Evolutionary conservation across 495 filamentous ascomycete genomes (phyloP), one percentile per base, ranked within the genome.

Genomic region (Lichenothelia convexa): DNA sequence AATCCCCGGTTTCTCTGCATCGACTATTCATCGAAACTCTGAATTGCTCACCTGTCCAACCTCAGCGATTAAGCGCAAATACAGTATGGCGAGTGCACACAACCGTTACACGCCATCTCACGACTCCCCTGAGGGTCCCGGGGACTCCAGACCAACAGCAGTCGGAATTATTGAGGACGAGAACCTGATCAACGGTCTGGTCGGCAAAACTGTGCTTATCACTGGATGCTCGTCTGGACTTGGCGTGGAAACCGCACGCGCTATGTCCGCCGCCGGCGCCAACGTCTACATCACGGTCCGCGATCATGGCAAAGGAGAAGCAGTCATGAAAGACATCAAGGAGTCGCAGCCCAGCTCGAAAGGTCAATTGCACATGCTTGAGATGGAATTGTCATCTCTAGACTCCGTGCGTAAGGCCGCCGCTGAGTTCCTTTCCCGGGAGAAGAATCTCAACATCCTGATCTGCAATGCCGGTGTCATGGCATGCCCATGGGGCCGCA

Each of bases 61-160:
- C n/a, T n/a, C n/a, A n/a, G n/a, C n/a, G n/a, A n/a, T n/a, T n/a
- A n/a, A n/a, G n/a, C n/a, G n/a, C n/a, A n/a, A n/a, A n/a, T n/a
- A n/a, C n/a, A n/a, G n/a, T n/a, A n/a, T n/a, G n/a, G n/a, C n/a
- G n/a, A n/a, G n/a, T n/a, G n/a, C n/a, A n/a, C n/a, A n/a, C n/a
- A n/a, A n/a, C n/a, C n/a, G n/a, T n/a, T n/a, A n/a, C n/a, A n/a
- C n/a, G n/a, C n/a, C n/a, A n/a, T n/a, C n/a, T n/a, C n/a, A n/a
- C 45, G 40, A 34, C n/a, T 44, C 53, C 21, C 54, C 54, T 11
- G 36, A 62, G 34, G 68, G 70, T 5, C 48, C 60, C n/a, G 62
- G 65, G 2, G 69, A 75, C 49, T 48, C 53, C 11, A 65, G 70
- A 12, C 68, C 67, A 18, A 73, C 69, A 4, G 69, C 63, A 9